A percentile compares a stretch with the other conserved stretches of the same genome.
Evolutionary conservation across 768 basidiomycete species (phyloP).

Genomic region (Gelatoporia subvermispora): DNA sequence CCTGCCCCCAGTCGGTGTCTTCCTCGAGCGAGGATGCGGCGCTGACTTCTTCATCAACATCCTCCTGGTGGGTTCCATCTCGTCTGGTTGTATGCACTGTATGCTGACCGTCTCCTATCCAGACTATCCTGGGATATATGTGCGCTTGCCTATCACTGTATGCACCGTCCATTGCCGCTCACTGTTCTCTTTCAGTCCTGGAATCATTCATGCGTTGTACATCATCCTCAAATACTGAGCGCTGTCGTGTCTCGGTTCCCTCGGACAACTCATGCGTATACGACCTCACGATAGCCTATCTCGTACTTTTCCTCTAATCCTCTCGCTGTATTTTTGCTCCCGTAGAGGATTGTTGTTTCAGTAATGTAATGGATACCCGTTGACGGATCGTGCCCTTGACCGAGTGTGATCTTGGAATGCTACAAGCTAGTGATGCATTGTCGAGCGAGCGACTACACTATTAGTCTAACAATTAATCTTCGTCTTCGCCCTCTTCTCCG

Average conservation of each 20-base stretch:
- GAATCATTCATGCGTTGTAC: slow-evolving; percentile 78
- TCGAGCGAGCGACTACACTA: too few species aligned
- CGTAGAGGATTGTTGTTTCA: neutral
- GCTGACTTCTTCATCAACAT: slow-evolving; percentile 80
- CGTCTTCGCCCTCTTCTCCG: slow-evolving; percentile 15
- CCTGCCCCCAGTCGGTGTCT: slow-evolving; percentile 82
- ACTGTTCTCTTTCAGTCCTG: slow-evolving; percentile 47
- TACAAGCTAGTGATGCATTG: too few species aligned
- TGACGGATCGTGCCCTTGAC: neutral
- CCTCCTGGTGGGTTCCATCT: slow-evolving; percentile 38
- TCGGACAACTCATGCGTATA: too few species aligned
- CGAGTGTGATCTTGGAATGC: neutral
- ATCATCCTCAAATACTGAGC: slow-evolving; percentile 71
- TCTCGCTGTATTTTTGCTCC: too few species aligned
- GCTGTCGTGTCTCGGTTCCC: too few species aligned
- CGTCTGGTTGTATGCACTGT: neutral
- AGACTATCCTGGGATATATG: slow-evolving; percentile 77
- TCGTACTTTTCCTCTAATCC: too few species aligned
- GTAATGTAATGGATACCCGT: slow-evolving; percentile 10
- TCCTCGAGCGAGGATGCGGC: slow-evolving; percentile 80
- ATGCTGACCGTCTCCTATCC: slow-evolving; percentile 1
- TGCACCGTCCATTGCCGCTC: neutral
- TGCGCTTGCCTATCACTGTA: slow-evolving; percentile 31
- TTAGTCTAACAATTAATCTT: neutral
- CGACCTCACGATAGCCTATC: too few species aligned